These are phyloP conservation scores for Botrytis galanthina DNA, from an alignment of 2,329 filamentous ascomycete species.

Conservation along the genomic window DNA sequence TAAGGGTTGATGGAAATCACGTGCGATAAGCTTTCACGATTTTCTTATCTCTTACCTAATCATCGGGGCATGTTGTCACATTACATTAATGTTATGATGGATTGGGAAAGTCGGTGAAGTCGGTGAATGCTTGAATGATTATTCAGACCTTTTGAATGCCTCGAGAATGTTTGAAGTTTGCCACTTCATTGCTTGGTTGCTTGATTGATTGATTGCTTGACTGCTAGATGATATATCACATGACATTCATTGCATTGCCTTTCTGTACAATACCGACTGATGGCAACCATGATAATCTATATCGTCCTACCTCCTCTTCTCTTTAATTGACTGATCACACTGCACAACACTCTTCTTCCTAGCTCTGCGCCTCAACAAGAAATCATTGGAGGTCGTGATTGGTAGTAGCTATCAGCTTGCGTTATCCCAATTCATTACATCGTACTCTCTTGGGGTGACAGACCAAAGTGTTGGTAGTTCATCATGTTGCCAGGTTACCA, in stretches of 20 bases:
- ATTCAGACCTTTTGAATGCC: not conserved
- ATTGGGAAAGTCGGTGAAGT: not conserved
- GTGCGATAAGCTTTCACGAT: not conserved
- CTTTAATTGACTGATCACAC: not conserved
- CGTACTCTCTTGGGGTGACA: not conserved
- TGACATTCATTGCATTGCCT: not conserved
- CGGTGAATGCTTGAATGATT: not conserved
- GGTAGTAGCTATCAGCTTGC: not conserved
- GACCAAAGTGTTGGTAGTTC: not conserved
- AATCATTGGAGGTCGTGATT: not conserved
- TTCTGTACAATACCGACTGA: not conserved
- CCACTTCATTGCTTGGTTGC: not conserved
- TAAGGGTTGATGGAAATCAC: not conserved
- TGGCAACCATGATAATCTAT: not conserved
- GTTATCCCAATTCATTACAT: not conserved
- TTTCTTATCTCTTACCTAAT: not conserved
- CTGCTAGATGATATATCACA: not conserved
- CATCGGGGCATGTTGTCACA: too few relatives aligned
- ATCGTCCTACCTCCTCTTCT: not conserved
- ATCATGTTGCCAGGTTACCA: not conserved
- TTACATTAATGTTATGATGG: too few relatives aligned
- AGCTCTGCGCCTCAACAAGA: too few relatives aligned
- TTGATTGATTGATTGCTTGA: not conserved
- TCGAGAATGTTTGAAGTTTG: not conserved
- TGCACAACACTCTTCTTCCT: not conserved